Evolutionary conservation across 179 eudicot genomes (phyloP).

Genomic region (Spinacia oleracea): DNA sequence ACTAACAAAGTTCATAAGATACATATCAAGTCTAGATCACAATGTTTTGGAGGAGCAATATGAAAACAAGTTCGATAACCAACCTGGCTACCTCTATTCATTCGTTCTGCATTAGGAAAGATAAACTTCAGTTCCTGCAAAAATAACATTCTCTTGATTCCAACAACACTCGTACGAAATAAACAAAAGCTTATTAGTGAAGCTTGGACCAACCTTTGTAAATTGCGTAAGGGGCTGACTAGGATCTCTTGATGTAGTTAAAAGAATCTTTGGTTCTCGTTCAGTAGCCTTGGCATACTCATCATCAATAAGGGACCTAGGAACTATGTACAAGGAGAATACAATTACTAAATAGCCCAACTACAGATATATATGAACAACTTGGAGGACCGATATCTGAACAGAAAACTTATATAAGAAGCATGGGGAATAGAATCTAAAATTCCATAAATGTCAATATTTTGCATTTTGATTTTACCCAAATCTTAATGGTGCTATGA

Average conservation of each 20-base stretch:
- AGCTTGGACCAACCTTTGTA: conserved; percentile 58
- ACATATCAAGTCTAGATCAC: neutral
- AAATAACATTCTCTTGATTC: conserved; percentile 11
- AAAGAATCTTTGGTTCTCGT: conserved; percentile 82
- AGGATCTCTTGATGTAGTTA: conserved; percentile 91
- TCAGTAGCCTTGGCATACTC: conserved; percentile 86
- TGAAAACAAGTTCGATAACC: conserved; percentile 23
- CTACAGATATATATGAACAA: neutral
- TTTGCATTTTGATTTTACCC: neutral
- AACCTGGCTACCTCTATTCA: conserved; percentile 99
- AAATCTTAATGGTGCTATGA: too few relatives aligned
- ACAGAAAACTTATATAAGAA: neutral
- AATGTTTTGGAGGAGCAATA: neutral
- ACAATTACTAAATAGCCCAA: neutral
- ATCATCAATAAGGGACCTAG: conserved; percentile 71
- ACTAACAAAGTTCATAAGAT: neutral
- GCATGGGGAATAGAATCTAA: neutral
- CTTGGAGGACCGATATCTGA: too few relatives aligned
- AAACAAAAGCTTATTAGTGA: neutral
- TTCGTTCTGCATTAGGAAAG: conserved; percentile 81
- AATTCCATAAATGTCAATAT: neutral
- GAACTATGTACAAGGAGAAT: conserved; percentile 42
- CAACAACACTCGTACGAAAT: conserved; percentile 6
- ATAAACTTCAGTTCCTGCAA: conserved; percentile 81
- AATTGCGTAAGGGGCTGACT: conserved; percentile 94